Percentiles rank a stretch among this genome's conserved stretches.
Conservation (phyloP, 306 rosid species). For the Lotus japonicus region DNA sequence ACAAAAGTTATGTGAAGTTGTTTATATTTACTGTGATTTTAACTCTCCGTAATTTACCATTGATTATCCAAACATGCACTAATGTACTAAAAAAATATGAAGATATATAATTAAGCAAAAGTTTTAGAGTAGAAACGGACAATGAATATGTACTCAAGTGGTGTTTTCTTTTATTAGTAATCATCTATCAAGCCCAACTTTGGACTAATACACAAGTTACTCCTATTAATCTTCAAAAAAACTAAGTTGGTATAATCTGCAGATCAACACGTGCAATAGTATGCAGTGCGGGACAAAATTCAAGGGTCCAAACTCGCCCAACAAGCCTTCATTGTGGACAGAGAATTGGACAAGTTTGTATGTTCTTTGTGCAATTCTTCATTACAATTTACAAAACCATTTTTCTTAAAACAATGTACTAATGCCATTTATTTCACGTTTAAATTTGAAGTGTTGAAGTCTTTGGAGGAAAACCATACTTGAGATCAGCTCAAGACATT, state of each 20-base stretch:
- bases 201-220: background rate
- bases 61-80: no score
- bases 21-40: no score
- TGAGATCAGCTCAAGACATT: slow-evolving; percentile 44
- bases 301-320: slow-evolving; percentile 79
- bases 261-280: slow-evolving; percentile 77
- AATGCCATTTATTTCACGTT: background rate
- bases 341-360: slow-evolving; percentile 97
- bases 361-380: slow-evolving; percentile 10
- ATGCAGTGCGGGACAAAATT: slow-evolving; percentile 68
- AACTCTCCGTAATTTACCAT: no score
- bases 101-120: no score
- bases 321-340: slow-evolving; percentile 83
- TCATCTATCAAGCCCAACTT: no score
- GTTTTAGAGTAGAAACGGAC: no score
- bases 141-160: no score
- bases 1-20: no score
- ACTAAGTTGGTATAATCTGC: background rate
- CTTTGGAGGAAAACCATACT: slow-evolving; percentile 33
- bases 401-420: background rate
- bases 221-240: no score
- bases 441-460: slow-evolving; percentile 29
- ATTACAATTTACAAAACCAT: slow-evolving; percentile 1
- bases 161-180: no score
- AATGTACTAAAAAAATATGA: no score